phyloP scores from a whole-genome alignment of 306 rosid species.

The Fagus crenata region DNA sequence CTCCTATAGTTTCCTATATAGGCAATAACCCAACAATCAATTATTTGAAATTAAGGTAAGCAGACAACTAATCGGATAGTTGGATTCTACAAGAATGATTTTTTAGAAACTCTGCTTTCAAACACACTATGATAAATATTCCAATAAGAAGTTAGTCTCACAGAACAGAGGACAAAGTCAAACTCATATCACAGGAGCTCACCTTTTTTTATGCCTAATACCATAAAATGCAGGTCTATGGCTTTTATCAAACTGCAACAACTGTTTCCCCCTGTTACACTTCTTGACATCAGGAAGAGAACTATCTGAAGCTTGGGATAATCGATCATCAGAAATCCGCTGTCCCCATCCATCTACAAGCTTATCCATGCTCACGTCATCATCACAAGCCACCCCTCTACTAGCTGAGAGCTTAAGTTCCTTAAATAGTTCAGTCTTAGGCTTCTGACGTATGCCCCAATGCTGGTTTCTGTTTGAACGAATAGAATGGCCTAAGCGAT shows the following conservation, averaged over 20 bases:
- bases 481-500: conserved; percentile 46
- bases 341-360: conserved; percentile 58
- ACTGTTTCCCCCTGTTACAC: conserved; percentile 50
- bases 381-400: conserved; percentile 50
- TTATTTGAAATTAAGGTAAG: neutral
- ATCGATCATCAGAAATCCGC: conserved; percentile 37
- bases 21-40: neutral
- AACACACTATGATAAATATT: neutral
- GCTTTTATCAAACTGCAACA: conserved; percentile 84
- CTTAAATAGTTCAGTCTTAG: conserved; percentile 59
- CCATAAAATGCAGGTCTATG: conserved; percentile 95
- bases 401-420: conserved; percentile 69
- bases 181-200: conserved; percentile 21
- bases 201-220: conserved; percentile 78
- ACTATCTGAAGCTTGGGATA: conserved; percentile 40
- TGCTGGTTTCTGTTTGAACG: conserved; percentile 57
- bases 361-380: conserved; percentile 51
- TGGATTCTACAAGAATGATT: neutral
- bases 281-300: conserved; percentile 42
- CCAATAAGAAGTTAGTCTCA: neutral
- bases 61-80: neutral
- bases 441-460: conserved; percentile 82
- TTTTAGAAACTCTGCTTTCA: neutral
- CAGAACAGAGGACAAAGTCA: conserved; percentile 1
- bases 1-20: neutral